Conservation (phyloP, 352 stramenopile species). For the Albugo laibachii region DNA sequence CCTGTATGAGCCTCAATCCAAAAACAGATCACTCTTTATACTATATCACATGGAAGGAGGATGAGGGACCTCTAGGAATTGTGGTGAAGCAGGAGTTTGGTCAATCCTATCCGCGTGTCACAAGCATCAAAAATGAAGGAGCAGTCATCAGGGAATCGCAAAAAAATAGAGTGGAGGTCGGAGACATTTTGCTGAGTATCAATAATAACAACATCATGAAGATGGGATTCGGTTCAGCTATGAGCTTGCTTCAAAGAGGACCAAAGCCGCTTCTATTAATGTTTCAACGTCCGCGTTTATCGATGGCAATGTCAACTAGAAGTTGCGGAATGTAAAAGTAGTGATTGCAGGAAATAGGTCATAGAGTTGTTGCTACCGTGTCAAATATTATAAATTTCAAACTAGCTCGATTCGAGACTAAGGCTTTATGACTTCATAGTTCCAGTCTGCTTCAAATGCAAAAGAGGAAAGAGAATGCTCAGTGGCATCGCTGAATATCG, state of each 20-base stretch:
- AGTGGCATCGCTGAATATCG: no score
- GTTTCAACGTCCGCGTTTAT: conserved; percentile 29
- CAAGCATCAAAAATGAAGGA: conserved; percentile 77
- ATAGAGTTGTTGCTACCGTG: no score
- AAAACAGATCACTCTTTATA: conserved; percentile 73
- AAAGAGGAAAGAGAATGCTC: no score
- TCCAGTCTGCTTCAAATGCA: no score
- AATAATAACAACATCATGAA: conserved; percentile 86
- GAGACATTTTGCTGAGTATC: conserved; percentile 67
- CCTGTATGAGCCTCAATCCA: conserved; percentile 51
- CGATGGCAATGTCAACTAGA: no score
- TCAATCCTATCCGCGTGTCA: conserved; percentile 73
- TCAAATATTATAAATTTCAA: no score
- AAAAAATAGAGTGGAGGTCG: conserved; percentile 67
- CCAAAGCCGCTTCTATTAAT: conserved; percentile 74
- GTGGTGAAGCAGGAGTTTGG: conserved; percentile 75
- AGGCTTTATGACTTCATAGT: no score
- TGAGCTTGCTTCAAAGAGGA: conserved; percentile 71
- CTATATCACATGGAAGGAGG: conserved; percentile 81
- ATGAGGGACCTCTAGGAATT: conserved; percentile 66
- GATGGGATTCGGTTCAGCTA: conserved; percentile 71
- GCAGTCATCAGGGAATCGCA: conserved; percentile 59
- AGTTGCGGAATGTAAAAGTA: no score
- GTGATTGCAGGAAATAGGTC: no score
- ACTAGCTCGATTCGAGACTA: no score